Base-by-base conservation (phyloP, 2,329 filamentous ascomycete genomes). In the Cordyceps farinosa region DNA sequence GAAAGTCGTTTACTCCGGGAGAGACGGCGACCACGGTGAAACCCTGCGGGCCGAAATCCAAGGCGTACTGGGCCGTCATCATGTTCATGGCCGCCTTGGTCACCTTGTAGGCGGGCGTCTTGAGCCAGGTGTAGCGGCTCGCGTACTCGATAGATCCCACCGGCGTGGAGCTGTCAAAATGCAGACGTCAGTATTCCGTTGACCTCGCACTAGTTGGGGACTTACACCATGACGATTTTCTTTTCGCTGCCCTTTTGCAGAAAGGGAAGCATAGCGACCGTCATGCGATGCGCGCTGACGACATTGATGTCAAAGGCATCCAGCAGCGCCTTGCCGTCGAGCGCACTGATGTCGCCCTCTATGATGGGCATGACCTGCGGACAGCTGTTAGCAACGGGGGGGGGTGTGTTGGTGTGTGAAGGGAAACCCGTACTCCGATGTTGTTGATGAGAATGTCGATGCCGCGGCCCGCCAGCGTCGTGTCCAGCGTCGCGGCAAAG, bases 61-160 rank as follows among this genome's bases (percentile, higher is more conserved):
- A 51, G 0, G 77, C 72, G 47, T 76, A 80, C 64, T 78, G 78
- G 0, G 75, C 70, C 1, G 77, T 81, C 44, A 82, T 65, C 73
- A 77, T 77, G 64, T 80, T 81, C 64, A 81, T 62, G 0, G 78
- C 78, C 0, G 79, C 74, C 65, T 82, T 82, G 30, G 76, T 74
- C 64, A 81, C 73, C 61, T 79, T 79, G 71, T 82, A 82, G 0
- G 77, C 72, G 1, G 76, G 76, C 0, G 65, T 53, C 0, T 9
- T n/a, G 11, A 42, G 34, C 34, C 36, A 10, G 8, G n/a, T 22
- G 17, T 29, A 56, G 10, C 34, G 3, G 10, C n/a, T 27, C 8
- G 53, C 53, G 9, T 56, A 22, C 10, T 40, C 30, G 22, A 56
- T 40, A 8, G 53, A 56, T 42, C 53, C 53, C n/a, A 56, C 34